Percentiles rank a stretch among this genome's conserved stretches.
These are phyloP conservation scores for Aspergillus thermomutatus DNA, from an alignment of 2,329 filamentous ascomycete genomes.

Conservation along the genomic window DNA sequence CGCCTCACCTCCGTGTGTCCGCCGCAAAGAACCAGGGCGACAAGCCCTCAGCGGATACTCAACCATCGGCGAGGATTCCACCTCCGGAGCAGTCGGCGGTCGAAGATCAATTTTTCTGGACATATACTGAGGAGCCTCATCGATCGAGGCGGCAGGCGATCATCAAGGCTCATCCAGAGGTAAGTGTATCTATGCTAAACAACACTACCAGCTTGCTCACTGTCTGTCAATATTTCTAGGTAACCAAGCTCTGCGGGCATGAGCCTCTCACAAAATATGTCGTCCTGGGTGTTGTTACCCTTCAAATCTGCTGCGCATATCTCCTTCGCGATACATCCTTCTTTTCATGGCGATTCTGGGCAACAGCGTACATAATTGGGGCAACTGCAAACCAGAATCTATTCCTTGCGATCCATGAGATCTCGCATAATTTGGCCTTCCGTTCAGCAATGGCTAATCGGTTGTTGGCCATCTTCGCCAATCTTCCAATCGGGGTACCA, in stretches of 20 bases:
- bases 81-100: slow-evolving; percentile 32
- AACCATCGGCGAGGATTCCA: slow-evolving; percentile 22
- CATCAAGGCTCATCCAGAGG: slow-evolving; percentile 97
- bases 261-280: slow-evolving; percentile 95
- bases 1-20: slow-evolving; percentile 33
- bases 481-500: slow-evolving; percentile 90
- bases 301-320: slow-evolving; percentile 77
- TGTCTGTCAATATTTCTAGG: slow-evolving; percentile 50
- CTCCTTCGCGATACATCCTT: slow-evolving; percentile 73
- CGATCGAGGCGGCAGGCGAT: slow-evolving; percentile 86
- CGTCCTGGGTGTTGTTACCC: slow-evolving; percentile 74
- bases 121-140: slow-evolving; percentile 97
- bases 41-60: slow-evolving; percentile 13
- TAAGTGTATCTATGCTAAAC: slow-evolving; percentile 37
- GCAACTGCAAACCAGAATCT: slow-evolving; percentile 98
- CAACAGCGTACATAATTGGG: slow-evolving; percentile 84
- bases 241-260: slow-evolving; percentile 93
- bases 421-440: slow-evolving; percentile 96
- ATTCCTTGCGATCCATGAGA: slow-evolving; percentile 97
- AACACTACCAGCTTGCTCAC: slow-evolving; percentile 8
- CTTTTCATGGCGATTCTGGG: slow-evolving; percentile 79
- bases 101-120: slow-evolving; percentile 84
- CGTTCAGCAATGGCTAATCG: slow-evolving; percentile 75
- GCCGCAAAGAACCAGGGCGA: slow-evolving; percentile 24
- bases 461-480: slow-evolving; percentile 85